phyloP scores from a whole-genome alignment of 768 basidiomycete species.

The Galerina marginata region DNA sequence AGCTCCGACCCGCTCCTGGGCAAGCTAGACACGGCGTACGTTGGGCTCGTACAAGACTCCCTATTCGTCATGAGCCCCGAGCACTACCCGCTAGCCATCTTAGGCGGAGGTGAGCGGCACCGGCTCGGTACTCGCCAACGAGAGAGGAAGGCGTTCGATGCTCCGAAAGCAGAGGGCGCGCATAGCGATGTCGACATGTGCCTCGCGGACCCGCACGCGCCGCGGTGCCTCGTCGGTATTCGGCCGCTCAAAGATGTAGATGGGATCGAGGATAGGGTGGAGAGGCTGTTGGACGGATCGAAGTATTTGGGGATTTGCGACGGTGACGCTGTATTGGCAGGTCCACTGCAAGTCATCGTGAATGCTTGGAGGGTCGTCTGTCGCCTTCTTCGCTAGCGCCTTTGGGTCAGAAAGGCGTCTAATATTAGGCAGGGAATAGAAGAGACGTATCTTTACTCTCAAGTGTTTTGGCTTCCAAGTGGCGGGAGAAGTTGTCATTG shows the following conservation, averaged over 20 bases:
- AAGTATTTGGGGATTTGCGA: neutral
- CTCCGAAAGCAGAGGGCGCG: neutral
- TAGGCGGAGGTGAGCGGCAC: constrained; percentile 39
- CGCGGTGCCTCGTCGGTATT: constrained; percentile 67
- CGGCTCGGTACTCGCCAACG: neutral
- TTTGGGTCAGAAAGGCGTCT: too few species aligned
- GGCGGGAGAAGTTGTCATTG: too few species aligned
- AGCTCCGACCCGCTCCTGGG: constrained; percentile 31
- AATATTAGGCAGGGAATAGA: too few species aligned
- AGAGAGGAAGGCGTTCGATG: neutral
- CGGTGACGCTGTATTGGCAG: too few species aligned
- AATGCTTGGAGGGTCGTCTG: too few species aligned
- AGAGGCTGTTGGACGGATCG: constrained; percentile 67
- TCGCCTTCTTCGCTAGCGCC: too few species aligned
- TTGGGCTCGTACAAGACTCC: constrained; percentile 78
- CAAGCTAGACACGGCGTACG: constrained; percentile 72
- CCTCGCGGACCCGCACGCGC: constrained; percentile 22
- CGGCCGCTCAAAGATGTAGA: constrained; percentile 57
- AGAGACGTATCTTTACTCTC: too few species aligned
- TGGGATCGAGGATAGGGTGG: constrained; percentile 47
- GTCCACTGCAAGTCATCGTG: too few species aligned
- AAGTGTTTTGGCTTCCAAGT: too few species aligned
- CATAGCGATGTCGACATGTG: constrained; percentile 20
- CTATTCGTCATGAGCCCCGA: constrained; percentile 87
- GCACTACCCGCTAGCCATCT: constrained; percentile 82